Evolutionary conservation across 2,329 filamentous ascomycete species (phyloP).

Genomic region (Rhytidhysteron rufulum): DNA sequence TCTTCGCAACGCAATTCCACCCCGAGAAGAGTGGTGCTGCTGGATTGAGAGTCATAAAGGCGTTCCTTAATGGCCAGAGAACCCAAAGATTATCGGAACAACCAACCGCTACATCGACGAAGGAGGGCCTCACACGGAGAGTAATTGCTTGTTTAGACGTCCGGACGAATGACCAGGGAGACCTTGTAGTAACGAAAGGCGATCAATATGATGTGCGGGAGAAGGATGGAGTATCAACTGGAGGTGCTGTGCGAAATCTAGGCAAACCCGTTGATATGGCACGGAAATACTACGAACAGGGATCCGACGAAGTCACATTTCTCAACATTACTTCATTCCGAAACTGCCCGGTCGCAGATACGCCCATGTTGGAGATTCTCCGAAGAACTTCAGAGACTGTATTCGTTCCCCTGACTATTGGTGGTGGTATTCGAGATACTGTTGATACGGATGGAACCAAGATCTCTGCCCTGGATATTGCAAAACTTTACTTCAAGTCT

Average conservation of each 20-base stretch:
- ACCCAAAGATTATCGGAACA: slow-evolving; percentile 50
- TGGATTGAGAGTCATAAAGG: slow-evolving; percentile 75
- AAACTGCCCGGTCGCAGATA: slow-evolving; percentile 85
- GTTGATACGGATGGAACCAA: slow-evolving; percentile 81
- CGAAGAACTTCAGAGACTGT: slow-evolving; percentile 82
- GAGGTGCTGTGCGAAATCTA: slow-evolving; percentile 75
- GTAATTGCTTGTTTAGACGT: slow-evolving; percentile 97
- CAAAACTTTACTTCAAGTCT: slow-evolving; percentile 94
- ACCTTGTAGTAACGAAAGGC: slow-evolving; percentile 95
- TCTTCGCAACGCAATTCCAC: slow-evolving; percentile 94
- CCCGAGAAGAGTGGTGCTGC: slow-evolving; percentile 95
- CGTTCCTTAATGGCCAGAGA: slow-evolving; percentile 75
- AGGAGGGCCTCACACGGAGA: slow-evolving; percentile 78
- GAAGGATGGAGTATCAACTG: slow-evolving; percentile 59
- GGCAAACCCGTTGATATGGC: slow-evolving; percentile 97
- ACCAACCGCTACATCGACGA: slow-evolving; percentile 24
- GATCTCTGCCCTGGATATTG: slow-evolving; percentile 87
- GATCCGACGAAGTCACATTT: slow-evolving; percentile 95
- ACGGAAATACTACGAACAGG: slow-evolving; percentile 89
- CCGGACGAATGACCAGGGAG: slow-evolving; percentile 86
- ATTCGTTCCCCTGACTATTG: slow-evolving; percentile 93
- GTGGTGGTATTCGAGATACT: slow-evolving; percentile 91
- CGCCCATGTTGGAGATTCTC: slow-evolving; percentile 94
- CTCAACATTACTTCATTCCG: slow-evolving; percentile 98
- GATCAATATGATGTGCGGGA: slow-evolving; percentile 98